Evolutionary conservation across 1,284 basidiomycete genomes (phyloP).

Genomic region (Fomitopsis pinicola): DNA sequence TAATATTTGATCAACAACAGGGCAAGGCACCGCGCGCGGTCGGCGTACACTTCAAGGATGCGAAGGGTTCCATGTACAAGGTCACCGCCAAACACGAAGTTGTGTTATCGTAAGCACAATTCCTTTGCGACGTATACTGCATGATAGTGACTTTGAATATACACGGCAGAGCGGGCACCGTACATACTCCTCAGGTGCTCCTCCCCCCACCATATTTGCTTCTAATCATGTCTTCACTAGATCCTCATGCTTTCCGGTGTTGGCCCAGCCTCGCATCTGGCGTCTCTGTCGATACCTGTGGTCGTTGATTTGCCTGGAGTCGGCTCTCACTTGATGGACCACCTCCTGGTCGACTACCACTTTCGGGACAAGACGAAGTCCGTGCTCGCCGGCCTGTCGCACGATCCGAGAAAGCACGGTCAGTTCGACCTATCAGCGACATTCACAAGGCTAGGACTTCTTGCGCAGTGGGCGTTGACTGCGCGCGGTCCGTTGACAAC

Average conservation of each 20-base stretch:
- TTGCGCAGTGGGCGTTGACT: constrained; percentile 37
- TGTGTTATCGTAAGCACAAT: constrained; percentile 47
- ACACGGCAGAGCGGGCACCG: constrained; percentile 50
- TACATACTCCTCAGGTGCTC: constrained; percentile 59
- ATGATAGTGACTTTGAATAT: neutral
- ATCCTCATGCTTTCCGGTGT: constrained; percentile 73
- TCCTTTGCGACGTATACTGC: neutral
- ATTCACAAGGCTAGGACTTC: constrained; percentile 25
- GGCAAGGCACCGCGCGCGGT: constrained; percentile 39
- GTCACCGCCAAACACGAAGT: constrained; percentile 54
- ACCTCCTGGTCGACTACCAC: constrained; percentile 43
- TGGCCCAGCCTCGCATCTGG: constrained; percentile 53
- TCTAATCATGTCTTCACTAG: constrained; percentile 24
- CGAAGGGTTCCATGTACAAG: constrained; percentile 32
- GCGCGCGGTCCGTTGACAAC: constrained; percentile 43
- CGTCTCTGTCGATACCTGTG: constrained; percentile 42
- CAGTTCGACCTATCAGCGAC: neutral
- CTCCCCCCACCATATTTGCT: neutral
- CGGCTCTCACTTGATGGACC: constrained; percentile 57
- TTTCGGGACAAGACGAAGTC: constrained; percentile 42
- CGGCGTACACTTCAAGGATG: constrained; percentile 55
- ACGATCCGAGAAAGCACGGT: constrained; percentile 19
- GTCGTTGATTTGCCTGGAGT: constrained; percentile 55
- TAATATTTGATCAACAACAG: constrained; percentile 49
- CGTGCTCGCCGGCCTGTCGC: constrained; percentile 19